Percentiles rank a stretch among this genome's conserved stretches.
Evolutionary conservation across 2,329 filamentous ascomycete genomes (phyloP).

Genomic region (Aspergillus transmontanensis): DNA sequence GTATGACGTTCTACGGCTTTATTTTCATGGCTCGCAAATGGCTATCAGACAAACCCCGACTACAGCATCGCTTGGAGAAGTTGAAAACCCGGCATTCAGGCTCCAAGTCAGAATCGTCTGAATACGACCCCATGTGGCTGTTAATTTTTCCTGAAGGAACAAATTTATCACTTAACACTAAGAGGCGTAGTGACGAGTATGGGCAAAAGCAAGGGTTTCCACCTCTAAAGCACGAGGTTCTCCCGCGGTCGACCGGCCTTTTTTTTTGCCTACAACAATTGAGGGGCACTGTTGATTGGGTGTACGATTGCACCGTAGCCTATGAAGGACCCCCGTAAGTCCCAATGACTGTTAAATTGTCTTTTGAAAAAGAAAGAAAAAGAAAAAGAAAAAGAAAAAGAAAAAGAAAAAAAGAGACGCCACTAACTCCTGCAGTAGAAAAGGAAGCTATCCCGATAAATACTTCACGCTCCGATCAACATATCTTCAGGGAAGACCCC

Average conservation of each 20-base stretch:
- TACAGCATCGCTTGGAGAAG: slow-evolving; percentile 59
- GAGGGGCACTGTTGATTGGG: slow-evolving; percentile 61
- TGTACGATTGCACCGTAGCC: slow-evolving; percentile 82
- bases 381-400: not conserved
- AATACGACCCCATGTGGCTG: slow-evolving; percentile 66
- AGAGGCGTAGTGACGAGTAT: slow-evolving; percentile 59
- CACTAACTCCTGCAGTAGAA: slow-evolving; percentile 48
- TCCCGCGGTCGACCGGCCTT: slow-evolving; percentile 63
- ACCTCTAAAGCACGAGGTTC: slow-evolving; percentile 61
- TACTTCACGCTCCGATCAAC: slow-evolving; percentile 85
- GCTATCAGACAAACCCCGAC: slow-evolving; percentile 61
- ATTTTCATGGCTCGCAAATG: slow-evolving; percentile 67
- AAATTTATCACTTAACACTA: slow-evolving; percentile 60
- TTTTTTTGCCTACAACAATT: slow-evolving; percentile 64
- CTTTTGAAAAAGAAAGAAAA: too few relatives aligned
- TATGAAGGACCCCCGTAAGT: slow-evolving; percentile 93
- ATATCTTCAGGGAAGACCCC: slow-evolving; percentile 84
- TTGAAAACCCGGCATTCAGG: slow-evolving; percentile 55
- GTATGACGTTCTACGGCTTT: slow-evolving; percentile 67
- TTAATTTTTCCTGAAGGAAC: slow-evolving; percentile 68
- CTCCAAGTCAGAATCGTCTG: slow-evolving; percentile 48
- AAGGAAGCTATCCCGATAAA: slow-evolving; percentile 83
- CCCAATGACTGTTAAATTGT: not conserved
- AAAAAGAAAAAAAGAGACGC: not conserved
- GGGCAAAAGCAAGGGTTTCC: slow-evolving; percentile 59